Evolutionary conservation across 139 green algal species (phyloP).

Genomic region (Picochlorum sp.): DNA sequence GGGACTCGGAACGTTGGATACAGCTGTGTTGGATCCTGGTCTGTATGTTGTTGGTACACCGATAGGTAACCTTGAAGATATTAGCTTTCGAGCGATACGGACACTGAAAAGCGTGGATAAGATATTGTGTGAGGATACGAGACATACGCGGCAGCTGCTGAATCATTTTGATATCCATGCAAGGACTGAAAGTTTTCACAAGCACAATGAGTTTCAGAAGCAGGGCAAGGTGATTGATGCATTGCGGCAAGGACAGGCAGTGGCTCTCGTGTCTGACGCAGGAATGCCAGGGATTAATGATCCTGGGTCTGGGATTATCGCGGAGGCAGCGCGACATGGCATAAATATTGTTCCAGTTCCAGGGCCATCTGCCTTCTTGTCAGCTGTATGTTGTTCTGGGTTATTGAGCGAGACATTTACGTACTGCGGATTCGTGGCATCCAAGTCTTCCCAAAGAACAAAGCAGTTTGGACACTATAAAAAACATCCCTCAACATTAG

Average conservation of each 20-base stretch:
- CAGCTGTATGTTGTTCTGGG: conserved; percentile 67
- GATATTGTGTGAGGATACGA: conserved; percentile 85
- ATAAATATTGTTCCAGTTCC: conserved; percentile 63
- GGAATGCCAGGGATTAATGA: conserved; percentile 79
- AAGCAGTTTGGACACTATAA: conserved; percentile 30
- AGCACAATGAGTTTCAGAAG: conserved; percentile 73
- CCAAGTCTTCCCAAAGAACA: conserved; percentile 44
- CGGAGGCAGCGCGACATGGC: conserved; percentile 23
- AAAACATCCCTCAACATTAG: conserved; percentile 42
- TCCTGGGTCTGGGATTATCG: conserved; percentile 65
- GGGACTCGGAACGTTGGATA: not conserved
- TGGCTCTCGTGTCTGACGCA: conserved; percentile 86
- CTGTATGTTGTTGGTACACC: conserved; percentile 74
- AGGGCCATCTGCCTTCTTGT: conserved; percentile 64
- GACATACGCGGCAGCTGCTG: conserved; percentile 68
- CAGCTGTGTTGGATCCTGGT: conserved; percentile 18
- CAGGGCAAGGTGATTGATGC: conserved; percentile 32
- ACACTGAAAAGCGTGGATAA: conserved; percentile 46
- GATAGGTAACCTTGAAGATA: conserved; percentile 79
- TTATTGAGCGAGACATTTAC: conserved; percentile 56
- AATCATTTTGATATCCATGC: conserved; percentile 43
- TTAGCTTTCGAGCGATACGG: conserved; percentile 65
- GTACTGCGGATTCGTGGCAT: conserved; percentile 76
- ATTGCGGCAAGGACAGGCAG: conserved; percentile 41
- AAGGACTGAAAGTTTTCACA: conserved; percentile 49